A percentile compares a stretch with the other conserved stretches of the same genome.
phyloP scores from a whole-genome alignment of 2,329 filamentous ascomycete species.

The Didymella pomorum region DNA sequence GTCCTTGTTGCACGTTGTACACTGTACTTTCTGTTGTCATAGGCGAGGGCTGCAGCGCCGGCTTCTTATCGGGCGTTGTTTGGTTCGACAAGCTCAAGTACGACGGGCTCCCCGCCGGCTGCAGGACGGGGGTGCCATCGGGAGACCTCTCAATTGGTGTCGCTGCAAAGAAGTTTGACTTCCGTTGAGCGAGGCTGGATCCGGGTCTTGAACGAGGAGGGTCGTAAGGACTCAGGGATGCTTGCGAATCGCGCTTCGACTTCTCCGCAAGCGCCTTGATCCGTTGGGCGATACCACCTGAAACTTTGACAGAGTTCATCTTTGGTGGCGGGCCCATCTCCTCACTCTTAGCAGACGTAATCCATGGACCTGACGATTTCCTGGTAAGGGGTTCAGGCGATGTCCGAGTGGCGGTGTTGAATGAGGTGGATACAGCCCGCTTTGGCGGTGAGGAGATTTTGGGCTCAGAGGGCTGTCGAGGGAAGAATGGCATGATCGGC shows the following conservation, averaged over 20 bases:
- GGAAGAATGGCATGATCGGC: slow-evolving; percentile 74
- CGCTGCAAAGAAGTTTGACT: slow-evolving; percentile 50
- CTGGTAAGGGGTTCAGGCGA: slow-evolving; percentile 41
- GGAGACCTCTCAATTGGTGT: slow-evolving; percentile 42
- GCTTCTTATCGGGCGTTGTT: slow-evolving; percentile 40
- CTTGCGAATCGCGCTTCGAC: slow-evolving; percentile 58
- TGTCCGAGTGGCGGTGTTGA: slow-evolving; percentile 31
- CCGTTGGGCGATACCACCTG: slow-evolving; percentile 89
- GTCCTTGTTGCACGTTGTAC: slow-evolving; percentile 52
- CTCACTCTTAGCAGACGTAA: slow-evolving; percentile 14
- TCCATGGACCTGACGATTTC: slow-evolving; percentile 46
- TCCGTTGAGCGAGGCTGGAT: slow-evolving; percentile 48
- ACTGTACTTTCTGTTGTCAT: slow-evolving; percentile 39
- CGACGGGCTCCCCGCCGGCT: slow-evolving; percentile 43
- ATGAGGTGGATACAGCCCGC: slow-evolving; percentile 51
- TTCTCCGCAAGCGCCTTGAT: slow-evolving; percentile 93
- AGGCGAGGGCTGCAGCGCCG: slow-evolving; percentile 21
- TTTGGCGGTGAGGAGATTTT: slow-evolving; percentile 34
- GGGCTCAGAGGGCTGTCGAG: slow-evolving; percentile 42
- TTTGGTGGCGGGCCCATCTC: slow-evolving; percentile 25
- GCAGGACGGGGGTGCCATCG: slow-evolving; percentile 34
- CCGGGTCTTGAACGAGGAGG: slow-evolving; percentile 23
- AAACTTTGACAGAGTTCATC: slow-evolving; percentile 81
- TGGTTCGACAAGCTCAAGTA: slow-evolving; percentile 38
- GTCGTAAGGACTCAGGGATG: slow-evolving; percentile 34